Evolutionary conservation across 345 rosid species (phyloP).

Genomic region (Cardiospermum halicacabum): DNA sequence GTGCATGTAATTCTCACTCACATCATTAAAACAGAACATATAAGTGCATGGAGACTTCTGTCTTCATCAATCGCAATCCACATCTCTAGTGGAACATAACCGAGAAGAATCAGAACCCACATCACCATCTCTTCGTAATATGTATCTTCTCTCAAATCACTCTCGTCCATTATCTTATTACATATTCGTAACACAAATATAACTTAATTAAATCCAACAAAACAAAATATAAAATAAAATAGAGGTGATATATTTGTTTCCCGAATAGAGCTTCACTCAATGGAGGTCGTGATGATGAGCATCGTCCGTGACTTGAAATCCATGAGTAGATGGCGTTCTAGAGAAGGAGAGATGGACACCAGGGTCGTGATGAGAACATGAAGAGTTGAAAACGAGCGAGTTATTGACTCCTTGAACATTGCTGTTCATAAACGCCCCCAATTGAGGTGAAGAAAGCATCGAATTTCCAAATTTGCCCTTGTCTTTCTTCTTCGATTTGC

Average conservation of each 20-base stretch:
- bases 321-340: constrained; percentile 44
- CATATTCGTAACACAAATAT: constrained; percentile 16
- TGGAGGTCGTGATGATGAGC: constrained; percentile 38
- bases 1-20: not conserved
- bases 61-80: constrained; percentile 28
- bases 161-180: not conserved
- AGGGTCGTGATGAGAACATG: constrained; percentile 69
- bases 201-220: constrained; percentile 1
- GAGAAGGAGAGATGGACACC: constrained; percentile 63
- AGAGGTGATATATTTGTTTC: too few species aligned
- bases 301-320: constrained; percentile 40
- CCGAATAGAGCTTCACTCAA: too few species aligned
- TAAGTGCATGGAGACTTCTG: not conserved
- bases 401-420: constrained; percentile 88
- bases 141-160: constrained; percentile 6
- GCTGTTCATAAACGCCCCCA: constrained; percentile 65
- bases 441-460: constrained; percentile 28
- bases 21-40: not conserved
- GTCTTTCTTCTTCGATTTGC: constrained; percentile 25
- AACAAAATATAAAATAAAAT: too few species aligned
- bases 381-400: constrained; percentile 63
- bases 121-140: constrained; percentile 1
- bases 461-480: constrained; percentile 22
- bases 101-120: constrained; percentile 33
- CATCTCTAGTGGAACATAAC: constrained; percentile 12